A percentile compares a stretch with the other conserved stretches of the same genome.
phyloP scores from a whole-genome alignment of 345 rosid species.

The Camelina hispida region DNA sequence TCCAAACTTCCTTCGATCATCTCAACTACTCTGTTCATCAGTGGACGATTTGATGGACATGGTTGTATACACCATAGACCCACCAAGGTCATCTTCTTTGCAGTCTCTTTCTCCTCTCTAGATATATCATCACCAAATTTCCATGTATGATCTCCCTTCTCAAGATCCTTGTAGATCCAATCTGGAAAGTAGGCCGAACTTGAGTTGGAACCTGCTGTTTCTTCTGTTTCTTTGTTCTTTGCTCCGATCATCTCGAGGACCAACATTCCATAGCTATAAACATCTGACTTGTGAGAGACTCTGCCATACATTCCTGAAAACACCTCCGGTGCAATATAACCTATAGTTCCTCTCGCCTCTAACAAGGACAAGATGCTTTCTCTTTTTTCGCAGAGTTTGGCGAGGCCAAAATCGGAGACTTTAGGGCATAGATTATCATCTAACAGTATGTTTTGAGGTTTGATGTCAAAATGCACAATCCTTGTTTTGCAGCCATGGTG shows the following conservation, averaged over 20 bases:
- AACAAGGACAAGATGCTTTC: constrained; percentile 43
- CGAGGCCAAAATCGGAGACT: constrained; percentile 55
- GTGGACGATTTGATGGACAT: constrained; percentile 22
- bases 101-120: constrained; percentile 5
- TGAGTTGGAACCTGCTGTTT: background rate
- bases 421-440: constrained; percentile 47
- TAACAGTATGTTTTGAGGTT: constrained; percentile 54
- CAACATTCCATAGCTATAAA: constrained; percentile 56
- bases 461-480: constrained; percentile 55
- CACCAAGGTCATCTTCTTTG: constrained; percentile 7
- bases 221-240: constrained; percentile 14
- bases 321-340: constrained; percentile 46
- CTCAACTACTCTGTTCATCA: constrained; percentile 20
- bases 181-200: constrained; percentile 20
- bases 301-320: constrained; percentile 40
- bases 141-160: background rate
- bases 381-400: constrained; percentile 43
- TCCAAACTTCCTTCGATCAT: constrained; percentile 32
- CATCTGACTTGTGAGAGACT: constrained; percentile 49
- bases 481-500: constrained; percentile 55
- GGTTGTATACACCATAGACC: background rate
- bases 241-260: constrained; percentile 48
- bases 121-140: constrained; percentile 9
- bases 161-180: constrained; percentile 18
- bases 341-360: constrained; percentile 47